A percentile compares a stretch with the other conserved stretches of the same genome.
Conservation (phyloP, 2,329 filamentous ascomycete species). For the Trichoderma brevicompactum region DNA sequence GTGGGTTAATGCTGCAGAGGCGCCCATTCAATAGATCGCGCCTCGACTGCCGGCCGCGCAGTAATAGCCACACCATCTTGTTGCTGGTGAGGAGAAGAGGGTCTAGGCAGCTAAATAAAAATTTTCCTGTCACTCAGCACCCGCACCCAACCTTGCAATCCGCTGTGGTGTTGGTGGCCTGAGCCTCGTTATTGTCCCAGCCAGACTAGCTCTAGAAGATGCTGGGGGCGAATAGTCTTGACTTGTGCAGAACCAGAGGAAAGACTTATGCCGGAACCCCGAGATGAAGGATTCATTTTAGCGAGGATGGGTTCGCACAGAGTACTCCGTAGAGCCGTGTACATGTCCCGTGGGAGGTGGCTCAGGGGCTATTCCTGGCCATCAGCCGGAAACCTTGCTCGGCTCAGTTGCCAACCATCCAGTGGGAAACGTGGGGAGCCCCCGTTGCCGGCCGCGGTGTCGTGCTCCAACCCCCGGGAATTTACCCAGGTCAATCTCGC, state of each 20-base stretch:
- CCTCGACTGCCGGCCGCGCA: conserved; percentile 26
- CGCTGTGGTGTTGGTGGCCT: conserved; percentile 22
- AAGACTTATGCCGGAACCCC: neutral
- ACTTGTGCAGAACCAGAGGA: neutral
- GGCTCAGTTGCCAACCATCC: conserved; percentile 13
- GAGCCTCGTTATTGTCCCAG: conserved; percentile 10
- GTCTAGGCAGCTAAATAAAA: conserved; percentile 29
- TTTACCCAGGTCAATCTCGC: conserved; percentile 21
- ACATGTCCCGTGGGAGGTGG: neutral
- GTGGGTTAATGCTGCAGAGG: conserved; percentile 8
- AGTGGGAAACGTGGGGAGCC: conserved; percentile 29
- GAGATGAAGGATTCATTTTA: conserved; percentile 15
- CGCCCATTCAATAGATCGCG: conserved; percentile 25
- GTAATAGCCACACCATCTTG: conserved; percentile 22
- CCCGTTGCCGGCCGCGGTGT: conserved; percentile 18
- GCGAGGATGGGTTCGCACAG: neutral
- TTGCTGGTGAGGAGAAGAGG: conserved; percentile 27
- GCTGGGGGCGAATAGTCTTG: neutral
- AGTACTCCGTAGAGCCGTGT: neutral
- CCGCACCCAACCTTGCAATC: conserved; percentile 13
- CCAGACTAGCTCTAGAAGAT: neutral
- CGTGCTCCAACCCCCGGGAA: conserved; percentile 17
- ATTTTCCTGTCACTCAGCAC: conserved; percentile 23
- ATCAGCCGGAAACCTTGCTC: conserved; percentile 1
- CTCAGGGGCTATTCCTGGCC: conserved; percentile 15